phyloP scores from a whole-genome alignment of 495 filamentous ascomycete genomes.

The Friedmanniomyces endolithicus region DNA sequence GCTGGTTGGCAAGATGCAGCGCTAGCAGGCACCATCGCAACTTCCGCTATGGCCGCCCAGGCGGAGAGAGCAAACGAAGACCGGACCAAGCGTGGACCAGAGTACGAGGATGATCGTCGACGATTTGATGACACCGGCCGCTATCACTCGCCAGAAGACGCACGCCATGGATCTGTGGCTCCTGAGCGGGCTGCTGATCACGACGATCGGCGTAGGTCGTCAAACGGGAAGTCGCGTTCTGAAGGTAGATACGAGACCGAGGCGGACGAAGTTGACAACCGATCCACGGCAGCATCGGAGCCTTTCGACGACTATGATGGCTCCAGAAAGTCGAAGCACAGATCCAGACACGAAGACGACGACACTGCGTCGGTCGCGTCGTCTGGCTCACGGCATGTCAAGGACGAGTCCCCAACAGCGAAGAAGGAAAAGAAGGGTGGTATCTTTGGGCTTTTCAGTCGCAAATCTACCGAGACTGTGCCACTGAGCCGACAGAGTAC shows the following conservation, averaged over 20 bases:
- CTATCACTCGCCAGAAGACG: conserved; percentile 2
- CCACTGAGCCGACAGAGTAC: conserved; percentile 3
- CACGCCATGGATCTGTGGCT: neutral
- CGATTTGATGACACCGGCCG: neutral
- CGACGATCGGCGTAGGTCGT: conserved; percentile 6
- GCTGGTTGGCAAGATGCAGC: neutral
- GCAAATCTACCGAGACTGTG: conserved; percentile 25
- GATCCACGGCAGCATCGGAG: conserved; percentile 25
- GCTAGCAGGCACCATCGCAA: neutral
- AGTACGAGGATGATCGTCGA: neutral
- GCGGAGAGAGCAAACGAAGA: neutral
- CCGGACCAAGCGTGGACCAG: neutral
- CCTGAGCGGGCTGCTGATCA: conserved; percentile 3
- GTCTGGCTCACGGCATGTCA: conserved; percentile 20
- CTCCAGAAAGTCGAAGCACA: conserved; percentile 20
- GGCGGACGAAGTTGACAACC: conserved; percentile 10
- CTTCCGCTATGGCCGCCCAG: neutral
- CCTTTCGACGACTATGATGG: conserved; percentile 25
- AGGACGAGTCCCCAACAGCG: conserved; percentile 18
- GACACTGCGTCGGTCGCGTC: conserved; percentile 26
- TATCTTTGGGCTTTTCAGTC: conserved; percentile 27
- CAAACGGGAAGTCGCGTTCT: conserved; percentile 3
- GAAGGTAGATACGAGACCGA: conserved; percentile 3
- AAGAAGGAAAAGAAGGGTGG: conserved; percentile 32
- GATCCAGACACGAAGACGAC: conserved; percentile 22